These are phyloP conservation scores for Pulveroboletus sp. DNA, from an alignment of 768 basidiomycete genomes.

Conservation along the genomic window DNA sequence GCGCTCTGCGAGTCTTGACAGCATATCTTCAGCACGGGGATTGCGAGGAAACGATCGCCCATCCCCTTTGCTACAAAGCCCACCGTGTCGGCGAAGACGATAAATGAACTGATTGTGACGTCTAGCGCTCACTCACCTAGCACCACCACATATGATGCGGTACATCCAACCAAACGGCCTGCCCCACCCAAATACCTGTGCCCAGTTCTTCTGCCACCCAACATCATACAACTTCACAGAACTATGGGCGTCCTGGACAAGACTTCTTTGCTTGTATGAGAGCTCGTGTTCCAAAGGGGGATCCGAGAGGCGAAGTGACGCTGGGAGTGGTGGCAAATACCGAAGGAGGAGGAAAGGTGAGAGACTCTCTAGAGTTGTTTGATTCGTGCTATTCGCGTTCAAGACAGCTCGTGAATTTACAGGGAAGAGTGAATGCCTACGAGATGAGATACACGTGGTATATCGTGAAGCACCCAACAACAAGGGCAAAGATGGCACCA, in stretches of 20 bases:
- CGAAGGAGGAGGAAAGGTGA: conserved; percentile 72
- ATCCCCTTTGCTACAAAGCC: conserved; percentile 49
- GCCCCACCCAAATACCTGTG: conserved; percentile 61
- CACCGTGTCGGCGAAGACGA: not conserved
- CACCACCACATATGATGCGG: conserved; percentile 57
- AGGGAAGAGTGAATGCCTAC: conserved; percentile 38
- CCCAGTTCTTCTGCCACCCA: conserved; percentile 69
- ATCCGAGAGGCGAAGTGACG: conserved; percentile 47
- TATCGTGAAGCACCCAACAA: conserved; percentile 68
- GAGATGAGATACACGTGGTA: conserved; percentile 76
- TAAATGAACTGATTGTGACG: not conserved
- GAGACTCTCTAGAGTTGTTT: conserved; percentile 78
- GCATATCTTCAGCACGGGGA: conserved; percentile 58
- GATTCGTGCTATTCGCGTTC: conserved; percentile 56
- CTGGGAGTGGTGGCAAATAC: conserved; percentile 59
- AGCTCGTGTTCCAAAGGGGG: conserved; percentile 73
- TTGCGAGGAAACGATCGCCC: conserved; percentile 67
- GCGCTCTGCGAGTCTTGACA: conserved; percentile 59
- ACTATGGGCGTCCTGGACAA: conserved; percentile 61
- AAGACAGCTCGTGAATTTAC: not conserved
- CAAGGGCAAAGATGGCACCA: conserved; percentile 55
- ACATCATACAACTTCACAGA: conserved; percentile 64
- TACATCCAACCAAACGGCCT: conserved; percentile 47
- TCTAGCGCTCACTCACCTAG: conserved; percentile 43
- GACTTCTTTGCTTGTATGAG: conserved; percentile 54